Percentiles rank a stretch among this genome's conserved stretches.
phyloP scores from a whole-genome alignment of 352 stramenopile species.

The Globisporangium polare region DNA sequence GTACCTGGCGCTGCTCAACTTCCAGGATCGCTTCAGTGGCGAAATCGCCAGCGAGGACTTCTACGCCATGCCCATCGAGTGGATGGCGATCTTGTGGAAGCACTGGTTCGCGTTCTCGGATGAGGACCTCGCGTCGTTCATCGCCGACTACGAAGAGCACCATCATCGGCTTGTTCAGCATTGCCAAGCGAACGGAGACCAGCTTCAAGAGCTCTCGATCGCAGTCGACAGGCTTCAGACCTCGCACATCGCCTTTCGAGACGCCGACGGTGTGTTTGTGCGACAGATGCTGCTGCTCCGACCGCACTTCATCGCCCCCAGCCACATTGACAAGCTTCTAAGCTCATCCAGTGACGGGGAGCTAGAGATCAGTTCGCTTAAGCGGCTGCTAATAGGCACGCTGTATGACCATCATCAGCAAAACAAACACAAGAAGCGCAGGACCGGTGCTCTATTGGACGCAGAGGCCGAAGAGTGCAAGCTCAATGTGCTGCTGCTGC shows the following conservation, averaged over 20 bases:
- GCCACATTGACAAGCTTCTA: conserved; percentile 8
- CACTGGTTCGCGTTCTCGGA: conserved; percentile 41
- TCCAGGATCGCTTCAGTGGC: conserved; percentile 33
- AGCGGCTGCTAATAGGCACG: not conserved
- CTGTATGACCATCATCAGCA: not conserved
- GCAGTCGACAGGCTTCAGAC: not conserved
- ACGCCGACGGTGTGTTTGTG: conserved; percentile 14
- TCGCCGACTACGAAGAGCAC: conserved; percentile 20
- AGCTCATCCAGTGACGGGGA: not conserved
- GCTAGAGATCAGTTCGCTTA: not conserved
- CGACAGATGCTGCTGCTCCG: conserved; percentile 26
- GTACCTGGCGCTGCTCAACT: conserved; percentile 18
- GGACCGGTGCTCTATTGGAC: conserved; percentile 10
- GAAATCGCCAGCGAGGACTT: conserved; percentile 39
- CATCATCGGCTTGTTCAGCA: conserved; percentile 12
- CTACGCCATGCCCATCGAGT: conserved; percentile 45
- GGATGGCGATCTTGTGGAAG: conserved; percentile 49
- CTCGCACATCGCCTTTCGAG: conserved; percentile 7
- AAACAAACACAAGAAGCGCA: conserved; percentile 19
- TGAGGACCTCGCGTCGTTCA: conserved; percentile 38
- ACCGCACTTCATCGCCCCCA: conserved; percentile 20
- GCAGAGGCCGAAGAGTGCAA: conserved; percentile 35
- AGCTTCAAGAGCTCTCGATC: not conserved
- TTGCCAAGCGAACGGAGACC: not conserved
- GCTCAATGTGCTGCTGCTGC: conserved; percentile 48